phyloP scores from a whole-genome alignment of 768 basidiomycete genomes.

The Tephrocybe sp. region DNA sequence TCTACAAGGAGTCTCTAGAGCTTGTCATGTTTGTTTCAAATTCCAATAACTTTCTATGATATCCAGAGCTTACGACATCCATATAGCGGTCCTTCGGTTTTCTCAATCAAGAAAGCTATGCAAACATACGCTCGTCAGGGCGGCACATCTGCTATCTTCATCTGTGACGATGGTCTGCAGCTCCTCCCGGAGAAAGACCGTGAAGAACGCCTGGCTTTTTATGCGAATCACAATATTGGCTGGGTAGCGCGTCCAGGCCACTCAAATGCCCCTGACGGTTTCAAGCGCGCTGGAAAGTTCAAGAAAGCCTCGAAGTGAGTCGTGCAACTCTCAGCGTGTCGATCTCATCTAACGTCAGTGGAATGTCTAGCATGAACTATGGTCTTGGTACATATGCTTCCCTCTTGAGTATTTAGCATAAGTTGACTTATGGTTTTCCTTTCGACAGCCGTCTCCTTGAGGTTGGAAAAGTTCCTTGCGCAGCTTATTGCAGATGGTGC shows the following conservation, averaged over 20 bases:
- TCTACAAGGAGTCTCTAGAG: conserved; percentile 81
- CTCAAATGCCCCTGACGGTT: conserved; percentile 67
- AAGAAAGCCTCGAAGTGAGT: conserved; percentile 70
- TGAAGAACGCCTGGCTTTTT: conserved; percentile 67
- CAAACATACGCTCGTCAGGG: conserved; percentile 86
- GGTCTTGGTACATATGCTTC: conserved; percentile 37
- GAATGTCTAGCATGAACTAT: conserved; percentile 68
- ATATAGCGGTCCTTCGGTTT: conserved; percentile 64
- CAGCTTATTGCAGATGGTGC: conserved; percentile 40
- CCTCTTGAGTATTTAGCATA: background rate
- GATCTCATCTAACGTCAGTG: background rate
- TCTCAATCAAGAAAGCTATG: conserved; percentile 81
- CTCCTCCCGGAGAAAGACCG: conserved; percentile 61
- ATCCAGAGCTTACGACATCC: background rate
- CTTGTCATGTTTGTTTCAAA: conserved; percentile 59
- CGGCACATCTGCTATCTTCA: conserved; percentile 70
- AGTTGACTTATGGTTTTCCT: background rate
- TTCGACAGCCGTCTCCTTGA: conserved; percentile 50
- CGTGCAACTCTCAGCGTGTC: background rate
- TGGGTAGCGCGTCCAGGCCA: conserved; percentile 83
- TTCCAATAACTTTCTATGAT: background rate
- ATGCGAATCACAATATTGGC: conserved; percentile 72
- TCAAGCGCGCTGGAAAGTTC: conserved; percentile 90
- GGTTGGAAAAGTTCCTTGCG: conserved; percentile 50
- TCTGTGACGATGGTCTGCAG: conserved; percentile 85